These are phyloP conservation scores for Niveomyces coronatus DNA, from an alignment of 2,329 filamentous ascomycete species.

Conservation along the genomic window DNA sequence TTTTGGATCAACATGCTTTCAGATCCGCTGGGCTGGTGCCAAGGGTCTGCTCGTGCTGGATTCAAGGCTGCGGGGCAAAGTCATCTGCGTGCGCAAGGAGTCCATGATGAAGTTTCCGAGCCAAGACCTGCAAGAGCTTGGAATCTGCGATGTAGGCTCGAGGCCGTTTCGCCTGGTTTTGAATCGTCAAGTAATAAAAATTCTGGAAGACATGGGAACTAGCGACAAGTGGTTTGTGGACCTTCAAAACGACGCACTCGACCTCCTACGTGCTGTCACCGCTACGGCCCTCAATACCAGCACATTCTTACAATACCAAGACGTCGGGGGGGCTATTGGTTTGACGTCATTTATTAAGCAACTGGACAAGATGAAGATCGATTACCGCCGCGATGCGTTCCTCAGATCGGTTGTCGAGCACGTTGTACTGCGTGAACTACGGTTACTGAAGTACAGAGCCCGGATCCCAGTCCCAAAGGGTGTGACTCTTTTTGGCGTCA, in stretches of 20 bases:
- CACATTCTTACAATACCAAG: slow-evolving; percentile 51
- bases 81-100: slow-evolving; percentile 49
- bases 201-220: slow-evolving; percentile 68
- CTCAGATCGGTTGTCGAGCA: slow-evolving; percentile 60
- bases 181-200: slow-evolving; percentile 76
- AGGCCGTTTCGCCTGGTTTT: slow-evolving; percentile 59
- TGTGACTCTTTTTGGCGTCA: slow-evolving; percentile 69
- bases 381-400: slow-evolving; percentile 59
- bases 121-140: slow-evolving; percentile 43
- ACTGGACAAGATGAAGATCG: slow-evolving; percentile 46
- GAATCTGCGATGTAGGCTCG: slow-evolving; percentile 61
- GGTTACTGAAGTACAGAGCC: slow-evolving; percentile 67
- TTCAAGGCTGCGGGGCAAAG: slow-evolving; percentile 42
- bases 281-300: slow-evolving; percentile 50
- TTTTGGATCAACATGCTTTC: slow-evolving; percentile 53
- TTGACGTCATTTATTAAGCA: slow-evolving; percentile 52
- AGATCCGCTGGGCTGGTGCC: slow-evolving; percentile 62
- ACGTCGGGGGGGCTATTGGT: slow-evolving; percentile 49
- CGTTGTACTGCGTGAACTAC: slow-evolving; percentile 57
- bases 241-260: slow-evolving; percentile 52
- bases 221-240: slow-evolving; percentile 47
- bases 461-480: slow-evolving; percentile 62
- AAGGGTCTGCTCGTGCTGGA: slow-evolving; percentile 76
- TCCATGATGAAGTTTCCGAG: slow-evolving; percentile 76
- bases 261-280: slow-evolving; percentile 49